Percentiles rank a stretch among this genome's conserved stretches.
Evolutionary conservation across 495 filamentous ascomycete species (phyloP).

Genomic region (Annulohypoxylon moriforme): DNA sequence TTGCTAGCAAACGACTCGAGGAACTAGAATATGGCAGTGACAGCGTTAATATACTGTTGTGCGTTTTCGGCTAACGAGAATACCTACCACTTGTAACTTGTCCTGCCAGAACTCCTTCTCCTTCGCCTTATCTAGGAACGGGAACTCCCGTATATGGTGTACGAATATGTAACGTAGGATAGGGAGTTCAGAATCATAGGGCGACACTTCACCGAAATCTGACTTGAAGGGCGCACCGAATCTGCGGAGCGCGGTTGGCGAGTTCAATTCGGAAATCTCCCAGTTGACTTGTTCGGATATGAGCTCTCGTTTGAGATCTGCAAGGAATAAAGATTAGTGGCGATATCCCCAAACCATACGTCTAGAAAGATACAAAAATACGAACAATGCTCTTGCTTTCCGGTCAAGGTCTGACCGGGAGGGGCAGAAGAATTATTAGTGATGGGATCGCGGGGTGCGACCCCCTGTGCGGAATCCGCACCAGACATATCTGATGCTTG

Average conservation of each 20-base stretch:
- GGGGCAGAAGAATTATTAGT: conserved; percentile 28
- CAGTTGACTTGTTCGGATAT: conserved; percentile 86
- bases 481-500: conserved; percentile 40
- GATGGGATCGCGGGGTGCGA: conserved; percentile 27
- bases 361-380: conserved; percentile 15
- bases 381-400: conserved; percentile 98
- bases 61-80: not conserved
- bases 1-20: conserved; percentile 98
- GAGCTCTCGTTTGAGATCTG: conserved; percentile 96
- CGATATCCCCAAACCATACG: not conserved
- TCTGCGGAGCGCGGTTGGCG: conserved; percentile 90
- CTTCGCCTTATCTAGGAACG: conserved; percentile 92
- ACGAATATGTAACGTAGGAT: conserved; percentile 98
- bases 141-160: conserved; percentile 96
- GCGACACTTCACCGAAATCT: conserved; percentile 89
- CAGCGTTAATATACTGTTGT: conserved; percentile 24
- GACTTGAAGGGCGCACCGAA: conserved; percentile 97
- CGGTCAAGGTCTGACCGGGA: conserved; percentile 70
- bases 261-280: conserved; percentile 92
- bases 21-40: conserved; percentile 68
- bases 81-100: conserved; percentile 90
- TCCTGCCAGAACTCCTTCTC: conserved; percentile 99
- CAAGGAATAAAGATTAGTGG: conserved; percentile 43
- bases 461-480: conserved; percentile 39
- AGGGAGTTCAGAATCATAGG: conserved; percentile 92